Conservation (phyloP, 2,329 filamentous ascomycete species). For the Pestalotiopsis sp. region DNA sequence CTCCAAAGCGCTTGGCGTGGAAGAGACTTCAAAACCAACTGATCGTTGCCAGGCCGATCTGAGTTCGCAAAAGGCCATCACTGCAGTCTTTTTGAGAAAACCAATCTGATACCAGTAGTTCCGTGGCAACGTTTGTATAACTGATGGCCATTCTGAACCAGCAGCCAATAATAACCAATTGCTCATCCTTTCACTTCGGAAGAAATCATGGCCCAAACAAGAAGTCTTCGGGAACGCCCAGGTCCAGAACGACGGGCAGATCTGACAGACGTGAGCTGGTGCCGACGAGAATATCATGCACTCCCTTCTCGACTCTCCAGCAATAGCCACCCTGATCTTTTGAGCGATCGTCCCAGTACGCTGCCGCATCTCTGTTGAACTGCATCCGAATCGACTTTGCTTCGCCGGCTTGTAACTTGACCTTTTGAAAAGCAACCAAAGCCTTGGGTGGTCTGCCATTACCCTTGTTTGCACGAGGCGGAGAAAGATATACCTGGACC, state of each 20-base stretch:
- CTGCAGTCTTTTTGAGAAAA: no score
- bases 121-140: no score
- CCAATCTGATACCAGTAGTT: no score
- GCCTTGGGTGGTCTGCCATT: not conserved
- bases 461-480: not conserved
- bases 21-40: no score
- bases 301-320: conserved; percentile 1
- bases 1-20: no score
- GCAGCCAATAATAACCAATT: no score
- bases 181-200: no score
- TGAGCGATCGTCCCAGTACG: not conserved
- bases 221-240: not conserved
- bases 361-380: not conserved
- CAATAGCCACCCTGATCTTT: not conserved
- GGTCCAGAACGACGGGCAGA: not conserved
- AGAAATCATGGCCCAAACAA: not conserved
- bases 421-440: conserved; percentile 4
- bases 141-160: no score
- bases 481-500: not conserved
- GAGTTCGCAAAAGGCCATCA: no score
- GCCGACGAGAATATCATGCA: not conserved
- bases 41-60: no score
- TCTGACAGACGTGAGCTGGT: not conserved
- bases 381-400: not conserved
- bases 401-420: not conserved